Evolutionary conservation across 1,284 basidiomycete species (phyloP).

Genomic region (Fistulinella cinereoalba): DNA sequence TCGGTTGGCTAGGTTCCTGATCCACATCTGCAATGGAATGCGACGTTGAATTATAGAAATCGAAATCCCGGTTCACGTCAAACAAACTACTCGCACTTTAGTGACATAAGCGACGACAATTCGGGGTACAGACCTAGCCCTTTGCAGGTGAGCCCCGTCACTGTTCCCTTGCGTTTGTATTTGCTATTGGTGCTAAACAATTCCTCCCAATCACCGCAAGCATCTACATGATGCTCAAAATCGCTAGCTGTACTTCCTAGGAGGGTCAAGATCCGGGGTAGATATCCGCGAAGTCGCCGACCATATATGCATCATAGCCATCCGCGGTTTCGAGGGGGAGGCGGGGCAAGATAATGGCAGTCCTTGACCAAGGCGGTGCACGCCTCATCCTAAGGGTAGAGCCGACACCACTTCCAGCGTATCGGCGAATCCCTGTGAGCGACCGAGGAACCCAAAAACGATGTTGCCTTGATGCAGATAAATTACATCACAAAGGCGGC

Average conservation of each 20-base stretch:
- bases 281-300: conserved; percentile 12
- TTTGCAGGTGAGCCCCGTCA: neutral
- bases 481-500: conserved; percentile 42
- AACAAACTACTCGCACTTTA: conserved; percentile 7
- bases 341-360: too few species aligned
- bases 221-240: conserved; percentile 1
- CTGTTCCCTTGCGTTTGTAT: conserved; percentile 1
- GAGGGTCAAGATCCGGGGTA: conserved; percentile 9
- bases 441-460: conserved; percentile 10
- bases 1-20: conserved; percentile 10
- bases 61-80: conserved; percentile 4
- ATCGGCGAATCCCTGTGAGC: conserved; percentile 19
- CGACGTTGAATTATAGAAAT: conserved; percentile 6
- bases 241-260: conserved; percentile 4
- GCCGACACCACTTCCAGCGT: conserved; percentile 14
- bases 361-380: conserved; percentile 5
- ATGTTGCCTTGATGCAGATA: conserved; percentile 16
- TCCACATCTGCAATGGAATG: conserved; percentile 20
- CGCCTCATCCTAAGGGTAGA: conserved; percentile 15
- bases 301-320: neutral
- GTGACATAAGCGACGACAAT: neutral
- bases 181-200: conserved; percentile 3
- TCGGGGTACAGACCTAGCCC: conserved; percentile 14
- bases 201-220: conserved; percentile 18
- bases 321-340: conserved; percentile 11